phyloP scores from a whole-genome alignment of 192 early-diverging fungal genomes.

The Endogone sp. region DNA sequence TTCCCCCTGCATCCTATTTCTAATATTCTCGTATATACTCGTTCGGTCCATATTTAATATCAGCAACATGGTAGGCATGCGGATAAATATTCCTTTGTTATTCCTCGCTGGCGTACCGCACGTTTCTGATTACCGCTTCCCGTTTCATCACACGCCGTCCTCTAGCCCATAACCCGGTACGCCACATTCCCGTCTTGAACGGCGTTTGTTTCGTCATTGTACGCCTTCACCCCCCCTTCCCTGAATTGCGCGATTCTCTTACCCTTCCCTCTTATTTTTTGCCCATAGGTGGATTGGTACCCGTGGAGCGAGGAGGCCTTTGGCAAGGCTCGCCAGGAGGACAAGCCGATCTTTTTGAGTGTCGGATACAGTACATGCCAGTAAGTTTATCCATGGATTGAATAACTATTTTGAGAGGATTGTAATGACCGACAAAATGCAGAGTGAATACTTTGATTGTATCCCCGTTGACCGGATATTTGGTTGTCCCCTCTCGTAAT shows the following conservation, averaged over 20 bases:
- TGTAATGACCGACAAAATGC: too few relatives aligned
- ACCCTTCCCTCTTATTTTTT: too few relatives aligned
- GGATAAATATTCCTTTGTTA: too few relatives aligned
- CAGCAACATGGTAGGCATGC: constrained; percentile 34
- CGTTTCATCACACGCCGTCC: neutral
- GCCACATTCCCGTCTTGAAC: too few relatives aligned
- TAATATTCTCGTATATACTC: neutral
- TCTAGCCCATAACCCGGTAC: constrained; percentile 46
- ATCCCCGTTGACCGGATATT: neutral
- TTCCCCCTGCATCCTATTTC: neutral
- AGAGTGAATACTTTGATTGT: constrained; percentile 3
- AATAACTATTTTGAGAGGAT: too few relatives aligned
- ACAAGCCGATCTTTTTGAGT: constrained; percentile 60
- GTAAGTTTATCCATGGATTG: constrained; percentile 25
- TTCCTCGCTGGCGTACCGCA: too few relatives aligned
- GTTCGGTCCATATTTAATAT: too few relatives aligned
- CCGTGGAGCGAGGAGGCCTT: constrained; percentile 66
- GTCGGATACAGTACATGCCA: constrained; percentile 68
- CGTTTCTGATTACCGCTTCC: too few relatives aligned
- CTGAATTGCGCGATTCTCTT: too few relatives aligned
- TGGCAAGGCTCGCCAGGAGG: constrained; percentile 39
- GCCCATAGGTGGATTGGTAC: constrained; percentile 55
- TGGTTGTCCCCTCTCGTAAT: neutral
- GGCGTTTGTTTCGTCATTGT: too few relatives aligned
- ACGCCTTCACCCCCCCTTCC: too few relatives aligned